Base-by-base conservation (phyloP, 345 rosid genomes). In the Turnera subulata region DNA sequence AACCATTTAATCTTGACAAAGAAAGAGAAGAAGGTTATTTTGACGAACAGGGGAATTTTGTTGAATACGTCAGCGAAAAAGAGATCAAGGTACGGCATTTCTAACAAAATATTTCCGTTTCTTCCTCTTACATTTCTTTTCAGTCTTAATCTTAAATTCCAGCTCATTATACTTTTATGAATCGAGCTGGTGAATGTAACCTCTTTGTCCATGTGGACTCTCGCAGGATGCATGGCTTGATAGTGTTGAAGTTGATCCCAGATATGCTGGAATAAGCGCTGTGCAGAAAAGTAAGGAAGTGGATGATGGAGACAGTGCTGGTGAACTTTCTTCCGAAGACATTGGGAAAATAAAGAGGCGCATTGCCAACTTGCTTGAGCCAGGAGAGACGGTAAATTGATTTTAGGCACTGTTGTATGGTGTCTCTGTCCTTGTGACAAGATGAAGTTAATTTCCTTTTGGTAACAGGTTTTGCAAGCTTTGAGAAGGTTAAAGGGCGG, bases 221-320 rank as follows among this genome's bases (percentile, higher is more conserved):
- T 69, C 76, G 68, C 77, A 94, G 99, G 99, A 94, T 79, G 90
- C 99, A 21, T 94, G 99, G 99, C 88, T 94, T 67, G 99, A 94
- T 68, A 84, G 83, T 64, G 65, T 88, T 74, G 95, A 80, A 39
- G 74, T 45, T 26, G 77, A 80, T 69, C 72, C 82, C 39, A 72
- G 75, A 65, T 68, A 73, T 76, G 70, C 77, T 60, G 84, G 81
- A 43, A 69, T 64, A 43, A 71, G 65, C 23, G 59, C 70, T 24
- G 58, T 50, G 19, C 44, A 11, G 10, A 47, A 66, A 12, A 68
- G 57, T 24, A 33, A 29, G 13, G 70, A 35, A 42, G 66, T 59
- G 23, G 63, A 64, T 33, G 68, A 65, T 46, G 79, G 78, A 38
- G 64, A 61, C 58, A 73, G 55, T 37, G 62, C 13, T 25, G 55